A percentile compares a stretch with the other conserved stretches of the same genome.
These are phyloP conservation scores for Leccinum barrowsii DNA, from an alignment of 768 basidiomycete species.

Conservation along the genomic window DNA sequence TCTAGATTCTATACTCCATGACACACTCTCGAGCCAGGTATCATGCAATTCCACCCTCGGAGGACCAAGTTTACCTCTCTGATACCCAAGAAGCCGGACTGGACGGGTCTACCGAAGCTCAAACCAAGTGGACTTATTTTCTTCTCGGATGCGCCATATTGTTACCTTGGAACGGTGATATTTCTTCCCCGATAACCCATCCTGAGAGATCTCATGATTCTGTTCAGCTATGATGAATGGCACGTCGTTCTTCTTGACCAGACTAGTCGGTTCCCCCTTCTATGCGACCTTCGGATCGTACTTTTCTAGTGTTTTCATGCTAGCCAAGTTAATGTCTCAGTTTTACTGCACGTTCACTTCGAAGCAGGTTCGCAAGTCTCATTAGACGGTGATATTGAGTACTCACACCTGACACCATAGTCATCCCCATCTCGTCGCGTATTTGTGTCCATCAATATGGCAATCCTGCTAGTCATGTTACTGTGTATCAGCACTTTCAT, in stretches of 20 bases:
- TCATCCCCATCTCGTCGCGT: slow-evolving; percentile 57
- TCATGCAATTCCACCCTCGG: slow-evolving; percentile 20
- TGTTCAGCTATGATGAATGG: slow-evolving; percentile 78
- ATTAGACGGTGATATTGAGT: neutral
- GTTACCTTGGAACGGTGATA: slow-evolving; percentile 86
- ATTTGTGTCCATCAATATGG: slow-evolving; percentile 46
- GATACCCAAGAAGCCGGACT: slow-evolving; percentile 2
- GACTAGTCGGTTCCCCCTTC: slow-evolving; percentile 60
- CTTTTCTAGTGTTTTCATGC: slow-evolving; percentile 59
- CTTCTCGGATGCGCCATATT: slow-evolving; percentile 78
- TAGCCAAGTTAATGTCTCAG: slow-evolving; percentile 64
- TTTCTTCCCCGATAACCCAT: neutral
- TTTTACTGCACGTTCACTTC: slow-evolving; percentile 70
- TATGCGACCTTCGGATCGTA: slow-evolving; percentile 62
- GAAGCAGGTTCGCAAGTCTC: slow-evolving; percentile 50
- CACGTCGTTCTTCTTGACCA: slow-evolving; percentile 73
- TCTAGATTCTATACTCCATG: slow-evolving; percentile 5
- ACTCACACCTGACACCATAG: slow-evolving; percentile 34
- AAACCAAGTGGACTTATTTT: slow-evolving; percentile 63
- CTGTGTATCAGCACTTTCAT: slow-evolving; percentile 68
- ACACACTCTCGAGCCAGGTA: slow-evolving; percentile 12
- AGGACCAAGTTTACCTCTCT: slow-evolving; percentile 2
- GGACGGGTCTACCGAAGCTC: slow-evolving; percentile 31
- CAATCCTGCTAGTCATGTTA: slow-evolving; percentile 52
- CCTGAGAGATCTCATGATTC: slow-evolving; percentile 1